Evolutionary conservation across 176 grass and related monocot genomes (phyloP).

Genomic region (Bolboschoenus planiculmis): DNA sequence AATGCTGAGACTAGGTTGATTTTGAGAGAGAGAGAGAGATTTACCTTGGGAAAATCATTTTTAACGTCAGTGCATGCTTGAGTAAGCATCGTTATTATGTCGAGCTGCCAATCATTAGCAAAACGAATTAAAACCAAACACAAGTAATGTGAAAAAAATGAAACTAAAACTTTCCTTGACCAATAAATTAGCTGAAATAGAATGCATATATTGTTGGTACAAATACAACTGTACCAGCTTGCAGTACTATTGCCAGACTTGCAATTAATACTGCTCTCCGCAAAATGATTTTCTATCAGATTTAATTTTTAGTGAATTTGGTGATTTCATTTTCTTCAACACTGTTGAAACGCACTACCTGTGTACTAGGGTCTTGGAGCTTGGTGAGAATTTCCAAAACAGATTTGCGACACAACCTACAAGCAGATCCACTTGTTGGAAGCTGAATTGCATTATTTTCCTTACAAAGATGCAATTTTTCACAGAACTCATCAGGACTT

Average conservation of each 20-base stretch:
- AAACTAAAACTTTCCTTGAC: background rate
- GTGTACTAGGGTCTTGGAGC: conserved; percentile 15
- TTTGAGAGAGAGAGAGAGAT: background rate
- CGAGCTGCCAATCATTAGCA: conserved; percentile 11
- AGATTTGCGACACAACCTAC: background rate
- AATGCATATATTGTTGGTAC: background rate
- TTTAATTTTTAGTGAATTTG: background rate
- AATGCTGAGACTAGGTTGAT: background rate
- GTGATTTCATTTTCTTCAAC: background rate
- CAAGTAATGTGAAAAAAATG: background rate
- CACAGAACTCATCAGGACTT: conserved; percentile 49
- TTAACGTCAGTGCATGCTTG: conserved; percentile 13
- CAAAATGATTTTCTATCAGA: background rate
- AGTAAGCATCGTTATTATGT: conserved; percentile 2
- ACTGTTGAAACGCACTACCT: background rate
- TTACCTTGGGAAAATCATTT: background rate
- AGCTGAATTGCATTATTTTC: conserved; percentile 9
- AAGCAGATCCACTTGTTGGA: conserved; percentile 8
- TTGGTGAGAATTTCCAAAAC: conserved; percentile 20
- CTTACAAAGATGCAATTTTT: conserved; percentile 55
- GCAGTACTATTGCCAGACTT: background rate
- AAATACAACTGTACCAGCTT: background rate
- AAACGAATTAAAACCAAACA: background rate
- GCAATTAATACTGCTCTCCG: background rate
- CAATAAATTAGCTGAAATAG: background rate